phyloP scores from a whole-genome alignment of 202 grass and related monocot species.

The Zoysia matrella region DNA sequence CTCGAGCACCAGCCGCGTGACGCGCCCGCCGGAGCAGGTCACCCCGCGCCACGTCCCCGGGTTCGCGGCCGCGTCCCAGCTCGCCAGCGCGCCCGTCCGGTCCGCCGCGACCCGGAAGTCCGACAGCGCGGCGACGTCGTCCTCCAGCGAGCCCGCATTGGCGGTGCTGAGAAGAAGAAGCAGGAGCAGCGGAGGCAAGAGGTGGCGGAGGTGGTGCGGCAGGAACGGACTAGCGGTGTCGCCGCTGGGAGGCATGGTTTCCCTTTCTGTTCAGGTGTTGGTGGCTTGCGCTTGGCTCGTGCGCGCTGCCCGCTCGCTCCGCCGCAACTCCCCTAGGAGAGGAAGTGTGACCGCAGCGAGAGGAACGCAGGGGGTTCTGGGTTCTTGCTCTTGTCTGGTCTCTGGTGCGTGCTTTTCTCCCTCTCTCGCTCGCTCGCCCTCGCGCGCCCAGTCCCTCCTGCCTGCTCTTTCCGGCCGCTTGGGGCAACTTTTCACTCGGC shows the following conservation, averaged over 20 bases:
- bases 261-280: not conserved
- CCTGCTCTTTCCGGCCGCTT: not conserved
- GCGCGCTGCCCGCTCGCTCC: not conserved
- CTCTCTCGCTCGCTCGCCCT: not conserved
- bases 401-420: too few relatives aligned
- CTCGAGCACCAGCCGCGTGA: constrained; percentile 87
- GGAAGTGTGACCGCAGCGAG: constrained; percentile 38
- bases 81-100: constrained; percentile 46
- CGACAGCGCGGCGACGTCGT: constrained; percentile 56
- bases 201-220: constrained; percentile 23
- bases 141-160: constrained; percentile 56
- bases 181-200: not conserved
- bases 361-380: not conserved
- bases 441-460: not conserved
- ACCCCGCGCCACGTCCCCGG: constrained; percentile 62
- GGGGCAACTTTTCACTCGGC: not conserved
- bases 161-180: not conserved
- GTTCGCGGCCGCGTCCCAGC: constrained; percentile 59
- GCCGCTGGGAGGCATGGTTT: constrained; percentile 28
- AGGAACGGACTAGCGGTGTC: not conserved
- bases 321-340: constrained; percentile 1
- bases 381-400: constrained; percentile 3
- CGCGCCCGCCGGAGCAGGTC: constrained; percentile 67
- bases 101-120: constrained; percentile 66
- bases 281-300: constrained; percentile 9